Evolutionary conservation across 768 basidiomycete species (phyloP), one percentile per base, ranked within the genome.

Genomic region (Pleurotus citrinopileatus): DNA sequence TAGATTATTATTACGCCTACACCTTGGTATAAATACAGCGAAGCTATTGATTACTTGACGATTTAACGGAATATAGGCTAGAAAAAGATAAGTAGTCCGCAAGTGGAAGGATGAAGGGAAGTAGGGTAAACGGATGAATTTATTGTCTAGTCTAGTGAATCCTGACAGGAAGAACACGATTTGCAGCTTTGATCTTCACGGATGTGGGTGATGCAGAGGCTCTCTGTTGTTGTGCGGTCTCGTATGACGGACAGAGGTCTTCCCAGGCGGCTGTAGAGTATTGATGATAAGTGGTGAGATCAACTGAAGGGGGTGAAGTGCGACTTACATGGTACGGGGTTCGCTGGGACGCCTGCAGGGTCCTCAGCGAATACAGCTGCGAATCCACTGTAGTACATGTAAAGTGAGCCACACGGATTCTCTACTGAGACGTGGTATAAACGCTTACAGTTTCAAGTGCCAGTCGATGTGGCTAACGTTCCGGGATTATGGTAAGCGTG

Each of bases 391-490:
- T n/a, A n/a, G n/a, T n/a, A n/a, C n/a, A n/a, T n/a, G n/a, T n/a
- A 15, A 27, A 27, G 23, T 12, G 3, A 2, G 10, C 34, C 27
- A 26, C 17, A 52, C 34, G 12, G 12, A 29, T 38, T 15, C 42
- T 42, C 26, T 23, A 28, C 15, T 32, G 17, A 17, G 15, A 8
- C 3, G 46, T 17, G 3, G 45, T 44, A 26, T 7, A 36, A 1
- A 12, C 4, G 58, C 73, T 55, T 58, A 75, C 72, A 63, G 60
- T 12, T 73, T 64, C 6, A 80, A 62, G 65, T 82, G 81, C 70
- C 76, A 81, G 52, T 81, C 78, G 52, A 81, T 81, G 59, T 81
- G 79, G 54, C 77, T 77, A 40, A 3, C 6, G 43, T 26, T 37
- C 13, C 43, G 22, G 27, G 6, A 47, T 27, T 37, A 8, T 54